Percentiles rank a stretch among this genome's conserved stretches.
phyloP scores from a whole-genome alignment of 148 eudicot genomes.

The Rhododendron ovatum region DNA sequence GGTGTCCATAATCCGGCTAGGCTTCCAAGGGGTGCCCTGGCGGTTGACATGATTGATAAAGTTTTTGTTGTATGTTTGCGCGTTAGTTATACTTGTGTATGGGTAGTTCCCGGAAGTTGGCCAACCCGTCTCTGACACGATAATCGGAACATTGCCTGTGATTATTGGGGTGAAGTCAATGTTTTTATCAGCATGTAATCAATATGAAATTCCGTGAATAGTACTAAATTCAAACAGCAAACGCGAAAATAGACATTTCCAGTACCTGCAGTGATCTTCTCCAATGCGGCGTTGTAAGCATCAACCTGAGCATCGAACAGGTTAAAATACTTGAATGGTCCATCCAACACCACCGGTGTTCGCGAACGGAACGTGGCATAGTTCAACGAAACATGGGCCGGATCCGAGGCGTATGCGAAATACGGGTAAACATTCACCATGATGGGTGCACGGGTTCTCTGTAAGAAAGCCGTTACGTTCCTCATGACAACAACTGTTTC shows the following conservation, averaged over 20 bases:
- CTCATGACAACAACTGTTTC: not conserved
- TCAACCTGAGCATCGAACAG: conserved; percentile 42
- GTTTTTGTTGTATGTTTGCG: conserved; percentile 18
- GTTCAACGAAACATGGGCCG: conserved; percentile 1
- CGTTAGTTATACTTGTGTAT: conserved; percentile 17
- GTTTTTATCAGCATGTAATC: too few relatives aligned
- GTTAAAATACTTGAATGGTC: conserved; percentile 15
- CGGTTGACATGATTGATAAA: conserved; percentile 13
- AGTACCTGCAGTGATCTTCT: conserved; percentile 5
- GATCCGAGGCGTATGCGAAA: not conserved
- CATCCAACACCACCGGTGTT: conserved; percentile 22
- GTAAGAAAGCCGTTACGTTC: not conserved
- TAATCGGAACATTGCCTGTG: not conserved
- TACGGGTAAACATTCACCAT: conserved; percentile 13
- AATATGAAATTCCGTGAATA: too few relatives aligned
- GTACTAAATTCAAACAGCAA: too few relatives aligned
- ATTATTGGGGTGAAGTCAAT: too few relatives aligned
- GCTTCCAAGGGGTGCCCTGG: conserved; percentile 27
- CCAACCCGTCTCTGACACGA: conserved; percentile 40
- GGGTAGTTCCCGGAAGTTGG: conserved; percentile 29
- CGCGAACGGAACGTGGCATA: not conserved
- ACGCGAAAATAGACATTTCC: too few relatives aligned
- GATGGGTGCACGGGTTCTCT: conserved; percentile 3
- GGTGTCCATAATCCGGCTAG: not conserved
- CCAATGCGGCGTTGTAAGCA: conserved; percentile 23